Evolutionary conservation across 2,329 filamentous ascomycete species (phyloP).

Genomic region (Atkinsonella texensis): DNA sequence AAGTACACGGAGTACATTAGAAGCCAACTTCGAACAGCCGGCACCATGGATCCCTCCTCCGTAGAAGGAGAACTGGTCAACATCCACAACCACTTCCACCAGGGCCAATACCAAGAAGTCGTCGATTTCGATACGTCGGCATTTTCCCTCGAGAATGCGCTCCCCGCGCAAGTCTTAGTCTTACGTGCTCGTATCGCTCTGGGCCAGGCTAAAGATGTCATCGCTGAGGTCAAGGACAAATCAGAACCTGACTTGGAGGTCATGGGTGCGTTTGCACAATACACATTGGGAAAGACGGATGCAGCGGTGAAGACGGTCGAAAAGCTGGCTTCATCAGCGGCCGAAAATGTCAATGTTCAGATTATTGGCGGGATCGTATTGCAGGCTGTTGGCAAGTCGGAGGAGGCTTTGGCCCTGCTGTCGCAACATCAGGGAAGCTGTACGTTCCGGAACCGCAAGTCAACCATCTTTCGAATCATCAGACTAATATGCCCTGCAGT

Average conservation of each 20-base stretch:
- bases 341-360: conserved; percentile 72
- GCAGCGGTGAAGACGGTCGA: conserved; percentile 52
- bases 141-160: conserved; percentile 66
- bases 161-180: conserved; percentile 65
- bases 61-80: conserved; percentile 61
- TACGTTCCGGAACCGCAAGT: conserved; percentile 31
- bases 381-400: conserved; percentile 66
- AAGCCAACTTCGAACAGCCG: conserved; percentile 10
- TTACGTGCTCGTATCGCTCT: conserved; percentile 76
- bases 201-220: conserved; percentile 62
- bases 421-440: conserved; percentile 76
- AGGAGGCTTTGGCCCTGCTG: conserved; percentile 71
- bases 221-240: conserved; percentile 54
- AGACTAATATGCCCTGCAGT: conserved; percentile 32
- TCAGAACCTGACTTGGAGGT: conserved; percentile 62
- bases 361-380: conserved; percentile 71
- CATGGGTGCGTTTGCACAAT: conserved; percentile 64
- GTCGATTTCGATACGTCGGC: conserved; percentile 73
- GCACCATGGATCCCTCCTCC: conserved; percentile 56
- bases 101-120: conserved; percentile 78
- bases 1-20: background rate
- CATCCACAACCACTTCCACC: conserved; percentile 59
- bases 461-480: background rate
- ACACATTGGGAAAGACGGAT: conserved; percentile 45
- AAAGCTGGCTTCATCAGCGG: conserved; percentile 52